Conservation (phyloP, 2,329 filamentous ascomycete species). For the Pseudogymnoascus sp. region DNA sequence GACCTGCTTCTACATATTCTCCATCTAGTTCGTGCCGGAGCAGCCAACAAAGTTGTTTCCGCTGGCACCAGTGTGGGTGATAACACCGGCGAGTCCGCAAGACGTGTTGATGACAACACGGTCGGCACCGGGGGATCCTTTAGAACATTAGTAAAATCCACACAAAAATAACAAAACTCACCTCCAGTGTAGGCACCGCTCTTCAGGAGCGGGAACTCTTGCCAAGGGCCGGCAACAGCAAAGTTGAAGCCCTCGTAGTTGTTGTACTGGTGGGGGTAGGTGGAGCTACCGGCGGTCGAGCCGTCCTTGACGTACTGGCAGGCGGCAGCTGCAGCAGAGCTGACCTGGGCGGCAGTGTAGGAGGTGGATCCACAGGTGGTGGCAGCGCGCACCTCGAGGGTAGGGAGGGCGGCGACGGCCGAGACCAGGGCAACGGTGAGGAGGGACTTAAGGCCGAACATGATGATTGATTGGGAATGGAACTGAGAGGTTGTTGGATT, state of each 20-base stretch:
- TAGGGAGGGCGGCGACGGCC: conserved; percentile 15
- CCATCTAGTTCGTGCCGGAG: conserved; percentile 15
- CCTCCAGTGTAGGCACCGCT: conserved; percentile 48
- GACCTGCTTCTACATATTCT: not conserved
- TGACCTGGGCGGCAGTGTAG: conserved; percentile 45
- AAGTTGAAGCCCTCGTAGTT: conserved; percentile 59
- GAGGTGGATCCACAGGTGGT: conserved; percentile 45
- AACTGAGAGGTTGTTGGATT: not conserved
- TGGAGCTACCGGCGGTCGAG: conserved; percentile 33
- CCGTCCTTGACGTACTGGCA: conserved; percentile 42
- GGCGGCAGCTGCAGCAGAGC: conserved; percentile 42
- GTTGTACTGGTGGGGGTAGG: conserved; percentile 51
- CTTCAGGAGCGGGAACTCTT: conserved; percentile 54
- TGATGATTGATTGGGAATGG: not conserved
- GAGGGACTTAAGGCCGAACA: conserved; percentile 7
- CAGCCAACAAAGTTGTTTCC: conserved; percentile 65
- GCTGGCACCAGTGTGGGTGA: conserved; percentile 64
- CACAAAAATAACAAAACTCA: conserved; percentile 25
- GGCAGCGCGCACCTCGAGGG: conserved; percentile 37
- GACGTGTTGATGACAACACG: conserved; percentile 55
- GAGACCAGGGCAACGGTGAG: conserved; percentile 12
- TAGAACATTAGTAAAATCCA: conserved; percentile 6
- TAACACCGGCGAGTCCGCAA: conserved; percentile 53
- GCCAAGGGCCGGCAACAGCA: conserved; percentile 48
- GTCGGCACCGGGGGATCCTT: conserved; percentile 58